Conservation (phyloP, 257 asterid species). For the Solanum habrochaites region DNA sequence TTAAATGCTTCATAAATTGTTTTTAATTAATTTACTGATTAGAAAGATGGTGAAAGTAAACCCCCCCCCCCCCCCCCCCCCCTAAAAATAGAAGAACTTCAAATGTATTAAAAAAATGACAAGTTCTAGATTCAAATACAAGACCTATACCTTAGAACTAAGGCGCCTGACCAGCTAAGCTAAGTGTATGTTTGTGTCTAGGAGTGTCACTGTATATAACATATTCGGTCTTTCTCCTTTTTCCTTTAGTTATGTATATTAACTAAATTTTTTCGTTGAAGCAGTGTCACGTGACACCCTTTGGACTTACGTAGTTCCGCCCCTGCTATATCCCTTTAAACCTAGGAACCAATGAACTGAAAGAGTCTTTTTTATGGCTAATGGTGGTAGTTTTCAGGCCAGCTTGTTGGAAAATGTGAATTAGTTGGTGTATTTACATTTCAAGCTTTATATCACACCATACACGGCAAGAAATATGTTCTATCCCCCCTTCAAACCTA, state of each 20-base stretch:
- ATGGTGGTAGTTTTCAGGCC: background rate
- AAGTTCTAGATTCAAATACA: background rate
- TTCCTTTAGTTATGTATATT: background rate
- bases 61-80: too few relatives aligned
- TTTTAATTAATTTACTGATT: background rate
- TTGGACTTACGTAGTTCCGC: background rate
- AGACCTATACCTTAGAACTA: background rate
- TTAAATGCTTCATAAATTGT: background rate
- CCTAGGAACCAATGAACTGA: background rate
- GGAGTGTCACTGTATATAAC: background rate
- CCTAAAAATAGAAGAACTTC: background rate
- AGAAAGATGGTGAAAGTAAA: background rate
- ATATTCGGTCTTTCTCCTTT: background rate
- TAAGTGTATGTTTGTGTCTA: background rate
- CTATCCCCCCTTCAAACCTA: background rate
- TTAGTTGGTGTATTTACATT: background rate
- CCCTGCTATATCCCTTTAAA: background rate
- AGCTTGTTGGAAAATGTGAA: background rate
- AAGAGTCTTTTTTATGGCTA: background rate
- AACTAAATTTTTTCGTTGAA: background rate
- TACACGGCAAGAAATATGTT: background rate
- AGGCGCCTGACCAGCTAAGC: background rate
- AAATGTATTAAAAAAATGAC: background rate
- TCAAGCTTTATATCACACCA: background rate
- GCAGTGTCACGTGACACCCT: background rate